Evolutionary conservation across 305 asterid species (phyloP).

Genomic region (Solanum hybrid): DNA sequence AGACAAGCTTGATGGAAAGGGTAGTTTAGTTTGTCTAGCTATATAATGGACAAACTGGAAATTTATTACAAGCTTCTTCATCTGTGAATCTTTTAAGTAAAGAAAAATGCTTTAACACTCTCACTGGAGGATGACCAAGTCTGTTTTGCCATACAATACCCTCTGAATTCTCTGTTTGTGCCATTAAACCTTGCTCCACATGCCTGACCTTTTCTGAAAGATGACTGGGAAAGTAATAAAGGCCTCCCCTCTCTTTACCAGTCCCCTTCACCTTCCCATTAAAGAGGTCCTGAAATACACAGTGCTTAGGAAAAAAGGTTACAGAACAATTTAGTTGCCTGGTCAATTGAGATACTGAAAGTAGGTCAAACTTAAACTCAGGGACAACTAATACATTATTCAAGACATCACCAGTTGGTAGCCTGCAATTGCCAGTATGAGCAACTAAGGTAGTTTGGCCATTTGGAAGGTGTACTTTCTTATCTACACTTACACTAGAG

Average conservation of each 20-base stretch:
- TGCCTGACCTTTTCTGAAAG: too few relatives aligned
- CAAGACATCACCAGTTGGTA: background rate
- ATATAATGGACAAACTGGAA: background rate
- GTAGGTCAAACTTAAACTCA: background rate
- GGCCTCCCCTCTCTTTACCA: background rate
- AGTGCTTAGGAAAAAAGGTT: background rate
- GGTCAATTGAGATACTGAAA: background rate
- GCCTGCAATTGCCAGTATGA: background rate
- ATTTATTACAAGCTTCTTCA: background rate
- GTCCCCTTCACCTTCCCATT: background rate
- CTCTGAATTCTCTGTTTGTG: background rate
- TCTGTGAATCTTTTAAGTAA: too few relatives aligned
- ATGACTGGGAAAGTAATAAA: too few relatives aligned
- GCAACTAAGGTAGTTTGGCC: background rate
- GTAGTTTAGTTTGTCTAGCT: background rate
- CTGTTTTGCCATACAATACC: background rate
- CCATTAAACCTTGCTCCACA: background rate
- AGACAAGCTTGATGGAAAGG: background rate
- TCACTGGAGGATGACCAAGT: background rate
- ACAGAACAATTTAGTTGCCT: background rate
- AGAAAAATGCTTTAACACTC: background rate
- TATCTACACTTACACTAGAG: background rate
- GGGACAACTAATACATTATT: background rate
- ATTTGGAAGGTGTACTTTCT: background rate
- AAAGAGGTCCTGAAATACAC: background rate